Evolutionary conservation across 148 eudicot species (phyloP), one percentile per base, ranked within the genome.

Genomic region (Amaranthus palmeri): DNA sequence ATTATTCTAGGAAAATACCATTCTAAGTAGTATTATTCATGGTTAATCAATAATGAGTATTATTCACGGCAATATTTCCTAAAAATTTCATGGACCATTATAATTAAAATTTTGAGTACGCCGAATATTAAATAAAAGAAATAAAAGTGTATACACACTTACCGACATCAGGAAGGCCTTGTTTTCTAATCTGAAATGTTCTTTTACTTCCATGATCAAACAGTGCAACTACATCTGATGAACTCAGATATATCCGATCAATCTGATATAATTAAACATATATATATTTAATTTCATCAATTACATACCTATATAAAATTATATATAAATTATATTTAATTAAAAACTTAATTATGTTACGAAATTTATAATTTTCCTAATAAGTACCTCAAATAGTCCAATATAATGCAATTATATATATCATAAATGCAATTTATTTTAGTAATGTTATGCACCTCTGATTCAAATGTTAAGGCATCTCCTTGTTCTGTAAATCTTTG

Each of bases 401-500:
- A 63, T n/a, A 63, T n/a, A 42, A 44, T 14, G 49, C 49, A 44
- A 63, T 44, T 61, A 25, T 3, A 5, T 8, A 53, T 64, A 14
- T 42, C 52, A 51, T n/a, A 52, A 65, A 48, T 25, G 36, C 36
- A 25, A 25, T 25, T 25, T 25, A 10, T 4, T 41, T 10, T 17
- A 67, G 46, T n/a, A 57, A 54, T 47, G 54, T 57, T 57, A 67
- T 47, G 71, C 79, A 89, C 99, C 93, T 95, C 99, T 10, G 91
- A 86, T 77, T 95, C 99, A 80, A 95, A 95, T 45, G 97, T 95
- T 48, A 95, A 82, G 70, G 99, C 96, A 77, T 95, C 92, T 70
- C 99, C 96, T 89, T 95, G 99, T 79, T 95, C 98, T 54, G 97
- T 95, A 62, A 89, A 95, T 5, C 99, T 90, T 61, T 95, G 82